A percentile compares a stretch with the other conserved stretches of the same genome.
These are phyloP conservation scores for Colletotrichum sp. DNA, from an alignment of 2,329 filamentous ascomycete species.

Conservation along the genomic window DNA sequence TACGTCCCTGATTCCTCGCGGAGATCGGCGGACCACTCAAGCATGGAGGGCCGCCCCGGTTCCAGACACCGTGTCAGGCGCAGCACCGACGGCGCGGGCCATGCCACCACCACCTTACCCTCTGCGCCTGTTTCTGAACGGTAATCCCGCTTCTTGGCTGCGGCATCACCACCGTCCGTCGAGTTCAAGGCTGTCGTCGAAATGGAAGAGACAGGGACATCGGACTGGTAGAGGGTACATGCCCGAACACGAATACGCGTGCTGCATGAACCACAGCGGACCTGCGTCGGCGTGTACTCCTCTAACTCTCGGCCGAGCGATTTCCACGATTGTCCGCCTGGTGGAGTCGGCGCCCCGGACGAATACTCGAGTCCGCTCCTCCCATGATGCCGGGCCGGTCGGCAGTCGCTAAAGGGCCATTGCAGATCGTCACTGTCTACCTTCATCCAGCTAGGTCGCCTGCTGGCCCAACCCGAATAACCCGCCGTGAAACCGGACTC, in stretches of 20 bases:
- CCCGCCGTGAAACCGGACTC: neutral
- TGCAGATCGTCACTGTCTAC: neutral
- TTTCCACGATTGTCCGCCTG: neutral
- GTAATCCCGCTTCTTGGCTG: neutral
- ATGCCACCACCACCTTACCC: neutral
- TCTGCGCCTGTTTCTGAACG: neutral
- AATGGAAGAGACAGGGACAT: neutral
- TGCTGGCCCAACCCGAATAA: neutral
- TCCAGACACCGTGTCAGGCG: neutral
- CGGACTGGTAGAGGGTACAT: neutral
- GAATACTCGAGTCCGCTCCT: neutral
- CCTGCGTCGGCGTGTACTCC: neutral
- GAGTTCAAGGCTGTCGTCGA: neutral
- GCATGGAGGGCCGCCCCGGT: neutral
- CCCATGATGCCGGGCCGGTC: constrained; percentile 10
- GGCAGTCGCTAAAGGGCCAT: neutral
- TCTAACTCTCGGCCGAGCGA: constrained; percentile 5
- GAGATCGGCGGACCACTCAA: neutral
- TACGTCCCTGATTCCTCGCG: neutral
- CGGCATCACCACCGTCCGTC: neutral
- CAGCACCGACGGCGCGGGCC: neutral
- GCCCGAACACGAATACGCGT: constrained; percentile 10
- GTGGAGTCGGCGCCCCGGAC: constrained; percentile 8
- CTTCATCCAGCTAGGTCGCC: neutral
- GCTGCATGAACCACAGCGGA: neutral